Evolutionary conservation across 192 early-diverging fungal species (phyloP).

Genomic region (Mortierella alpina): DNA sequence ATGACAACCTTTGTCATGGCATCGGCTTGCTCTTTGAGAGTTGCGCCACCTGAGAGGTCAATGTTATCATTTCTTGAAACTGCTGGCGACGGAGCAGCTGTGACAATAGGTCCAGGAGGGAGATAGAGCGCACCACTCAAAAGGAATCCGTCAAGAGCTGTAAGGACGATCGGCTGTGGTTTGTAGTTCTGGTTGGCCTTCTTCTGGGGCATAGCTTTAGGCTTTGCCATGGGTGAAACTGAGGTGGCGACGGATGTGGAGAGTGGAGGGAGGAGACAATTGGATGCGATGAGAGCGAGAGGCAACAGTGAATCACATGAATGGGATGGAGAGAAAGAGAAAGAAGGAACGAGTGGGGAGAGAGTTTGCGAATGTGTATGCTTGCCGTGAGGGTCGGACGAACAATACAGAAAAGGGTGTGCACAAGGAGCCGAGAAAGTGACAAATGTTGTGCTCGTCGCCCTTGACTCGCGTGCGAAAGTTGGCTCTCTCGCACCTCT

Average conservation of each 20-base stretch:
- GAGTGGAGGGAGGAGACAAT: not conserved
- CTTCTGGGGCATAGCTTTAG: conserved; percentile 7
- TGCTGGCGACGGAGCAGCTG: not conserved
- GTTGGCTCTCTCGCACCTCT: too few species aligned
- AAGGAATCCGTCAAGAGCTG: conserved; percentile 47
- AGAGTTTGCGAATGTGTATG: not conserved
- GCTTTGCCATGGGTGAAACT: not conserved
- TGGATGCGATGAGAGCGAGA: not conserved
- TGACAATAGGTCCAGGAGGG: conserved; percentile 30
- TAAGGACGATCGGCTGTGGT: conserved; percentile 44
- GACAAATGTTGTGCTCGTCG: too few species aligned
- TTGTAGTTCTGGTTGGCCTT: conserved; percentile 17
- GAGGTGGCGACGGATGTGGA: not conserved
- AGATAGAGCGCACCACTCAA: conserved; percentile 39
- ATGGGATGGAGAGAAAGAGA: not conserved
- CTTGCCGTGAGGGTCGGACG: too few species aligned
- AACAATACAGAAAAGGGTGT: too few species aligned
- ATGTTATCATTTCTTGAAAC: not conserved
- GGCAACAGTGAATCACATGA: too few species aligned
- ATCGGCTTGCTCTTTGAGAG: conserved; percentile 15
- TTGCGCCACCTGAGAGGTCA: conserved; percentile 25
- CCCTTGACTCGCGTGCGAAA: too few species aligned
- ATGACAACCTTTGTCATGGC: conserved; percentile 38
- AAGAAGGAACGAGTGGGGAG: not conserved
- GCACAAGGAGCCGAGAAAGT: too few species aligned